Conservation (phyloP, 805 yeast genomes). For the Nakazawaea wickerhamii region DNA sequence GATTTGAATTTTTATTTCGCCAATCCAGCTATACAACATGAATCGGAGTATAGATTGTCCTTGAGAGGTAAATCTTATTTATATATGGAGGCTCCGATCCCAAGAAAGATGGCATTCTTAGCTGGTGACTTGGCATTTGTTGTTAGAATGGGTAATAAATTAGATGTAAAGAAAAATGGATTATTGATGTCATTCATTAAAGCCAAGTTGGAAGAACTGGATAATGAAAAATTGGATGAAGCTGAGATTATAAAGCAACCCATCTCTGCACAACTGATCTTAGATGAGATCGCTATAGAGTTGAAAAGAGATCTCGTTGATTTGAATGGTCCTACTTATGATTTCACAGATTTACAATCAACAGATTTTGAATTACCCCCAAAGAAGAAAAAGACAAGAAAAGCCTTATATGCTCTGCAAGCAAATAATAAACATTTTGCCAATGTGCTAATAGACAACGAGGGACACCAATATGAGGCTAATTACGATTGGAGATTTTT, state of each 20-base stretch:
- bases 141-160: constrained; percentile 27
- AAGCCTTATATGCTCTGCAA: constrained; percentile 27
- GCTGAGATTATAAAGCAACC: constrained; percentile 26
- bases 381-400: constrained; percentile 23
- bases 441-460: constrained; percentile 25
- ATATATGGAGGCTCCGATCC: constrained; percentile 39
- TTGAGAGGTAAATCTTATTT: constrained; percentile 37
- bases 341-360: constrained; percentile 17
- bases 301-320: constrained; percentile 27
- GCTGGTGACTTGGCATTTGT: constrained; percentile 36
- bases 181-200: constrained; percentile 30
- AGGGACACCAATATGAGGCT: constrained; percentile 29
- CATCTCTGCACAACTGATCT: constrained; percentile 21
- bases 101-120: constrained; percentile 35
- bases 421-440: constrained; percentile 27
- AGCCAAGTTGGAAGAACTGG: constrained; percentile 19
- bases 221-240: not conserved
- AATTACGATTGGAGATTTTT: constrained; percentile 67
- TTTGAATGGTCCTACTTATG: constrained; percentile 18
- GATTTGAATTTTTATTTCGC: constrained; percentile 21
- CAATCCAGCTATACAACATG: constrained; percentile 26
- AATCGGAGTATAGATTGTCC: constrained; percentile 31
- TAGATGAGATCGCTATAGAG: constrained; percentile 22
- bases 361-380: constrained; percentile 23
- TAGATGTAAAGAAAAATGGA: constrained; percentile 26